Percentiles rank a stretch among this genome's conserved stretches.
Evolutionary conservation across 257 asterid species (phyloP).

Genomic region (Henckelia pumila): DNA sequence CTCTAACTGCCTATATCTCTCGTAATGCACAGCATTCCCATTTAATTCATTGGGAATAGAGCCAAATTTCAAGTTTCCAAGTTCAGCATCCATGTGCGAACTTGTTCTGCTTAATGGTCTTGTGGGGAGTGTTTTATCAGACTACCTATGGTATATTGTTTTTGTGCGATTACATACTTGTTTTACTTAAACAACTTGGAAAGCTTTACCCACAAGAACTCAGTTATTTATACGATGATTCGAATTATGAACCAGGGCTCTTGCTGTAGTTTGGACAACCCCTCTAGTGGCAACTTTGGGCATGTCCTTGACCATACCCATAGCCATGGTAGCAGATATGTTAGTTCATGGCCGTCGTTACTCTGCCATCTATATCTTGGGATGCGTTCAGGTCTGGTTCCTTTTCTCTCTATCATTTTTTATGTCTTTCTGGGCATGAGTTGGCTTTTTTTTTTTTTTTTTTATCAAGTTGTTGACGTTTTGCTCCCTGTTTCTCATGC

Average conservation of each 20-base stretch:
- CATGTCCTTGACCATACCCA: slow-evolving; percentile 75
- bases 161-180: neutral
- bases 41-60: slow-evolving; percentile 68
- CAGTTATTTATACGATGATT: neutral
- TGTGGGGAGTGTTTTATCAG: slow-evolving; percentile 74
- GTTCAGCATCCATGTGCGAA: slow-evolving; percentile 55
- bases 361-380: slow-evolving; percentile 61
- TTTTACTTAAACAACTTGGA: neutral
- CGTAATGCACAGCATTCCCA: slow-evolving; percentile 56
- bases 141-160: slow-evolving; percentile 62
- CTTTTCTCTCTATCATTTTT: neutral
- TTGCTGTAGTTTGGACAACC: slow-evolving; percentile 80
- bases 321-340: slow-evolving; percentile 82
- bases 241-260: slow-evolving; percentile 49
- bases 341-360: slow-evolving; percentile 64
- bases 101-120: slow-evolving; percentile 60
- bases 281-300: slow-evolving; percentile 84
- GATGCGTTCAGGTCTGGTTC: slow-evolving; percentile 56
- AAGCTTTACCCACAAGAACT: neutral
- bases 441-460: neutral
- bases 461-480: neutral
- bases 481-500: slow-evolving; percentile 5
- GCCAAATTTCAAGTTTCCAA: slow-evolving; percentile 63
- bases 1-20: neutral
- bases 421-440: neutral